Evolutionary conservation across 2,329 filamentous ascomycete species (phyloP), one percentile per base, ranked within the genome.

Genomic region (Colletotrichum cuscutae): DNA sequence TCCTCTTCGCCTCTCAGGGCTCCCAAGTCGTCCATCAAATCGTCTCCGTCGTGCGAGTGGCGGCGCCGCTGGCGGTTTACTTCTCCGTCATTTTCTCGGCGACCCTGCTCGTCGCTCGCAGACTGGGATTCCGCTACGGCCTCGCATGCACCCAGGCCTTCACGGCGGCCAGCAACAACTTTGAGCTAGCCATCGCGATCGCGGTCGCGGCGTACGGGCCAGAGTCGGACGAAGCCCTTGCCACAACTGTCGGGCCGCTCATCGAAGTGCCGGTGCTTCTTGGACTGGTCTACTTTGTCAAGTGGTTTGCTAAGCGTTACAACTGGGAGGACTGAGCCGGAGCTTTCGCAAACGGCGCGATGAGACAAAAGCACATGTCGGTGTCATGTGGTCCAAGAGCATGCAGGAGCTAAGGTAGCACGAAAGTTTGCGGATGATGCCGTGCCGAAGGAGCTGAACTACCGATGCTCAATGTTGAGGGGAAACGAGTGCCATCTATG

Each of bases 121-220:
- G 86, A n/a, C 82, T 92, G n/a, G 93, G 94, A 0, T 95, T 95
- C 71, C 90, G 90, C 0, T 97, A 97, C 79, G 87, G 87, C 46
- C 80, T 95, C 1, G 88, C 89, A 1, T 87, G 89, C 12, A 96
- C 94, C 2, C 94, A 97, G 82, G 95, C 93, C 79, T 97, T 97
- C 77, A 97, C 94, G 0, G 95, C 94, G 0, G 93, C 94, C 1
- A 97, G 95, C 80, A 98, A 98, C 79, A 97, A 98, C 80, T 98
- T 98, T 78, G 95, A 98, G 84, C 84, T 98, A 28, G 94, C 95
- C 0, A 97, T 98, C 82, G 95, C 95, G 0, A 95, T 98, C 0
- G 94, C 94, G 0, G 91, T 97, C 3, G 93, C 95, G 0, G 92
- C 92, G 0, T 97, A 93, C 82, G 95, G 95, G 0, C 88, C 92